Conservation (phyloP, 2,329 filamentous ascomycete genomes). For the Aspergillus thermomutatus region DNA sequence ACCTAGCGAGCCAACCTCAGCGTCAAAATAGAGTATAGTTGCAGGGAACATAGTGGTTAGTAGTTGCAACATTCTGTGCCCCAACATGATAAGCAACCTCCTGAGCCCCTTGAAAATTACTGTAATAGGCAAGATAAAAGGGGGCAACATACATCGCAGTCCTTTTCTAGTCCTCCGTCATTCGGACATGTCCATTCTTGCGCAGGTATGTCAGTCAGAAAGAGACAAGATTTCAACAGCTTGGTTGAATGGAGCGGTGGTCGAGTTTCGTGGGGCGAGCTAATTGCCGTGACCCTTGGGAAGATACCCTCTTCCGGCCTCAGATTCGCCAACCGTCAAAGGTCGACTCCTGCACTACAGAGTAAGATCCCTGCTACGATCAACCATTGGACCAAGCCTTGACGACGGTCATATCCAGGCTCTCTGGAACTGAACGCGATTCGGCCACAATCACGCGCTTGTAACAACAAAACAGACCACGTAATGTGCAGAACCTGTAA, state of each 20-base stretch:
- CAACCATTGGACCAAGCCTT: conserved; percentile 37
- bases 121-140: background rate
- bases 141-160: background rate
- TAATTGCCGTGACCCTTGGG: conserved; percentile 21
- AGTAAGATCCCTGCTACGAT: conserved; percentile 38
- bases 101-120: background rate
- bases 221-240: conserved; percentile 6
- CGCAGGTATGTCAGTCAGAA: background rate
- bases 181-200: background rate
- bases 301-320: conserved; percentile 22
- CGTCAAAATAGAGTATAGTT: background rate
- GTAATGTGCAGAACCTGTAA: background rate
- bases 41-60: background rate
- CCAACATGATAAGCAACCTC: background rate
- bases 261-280: conserved; percentile 29
- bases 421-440: conserved; percentile 29
- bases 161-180: background rate
- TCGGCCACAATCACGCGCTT: conserved; percentile 10
- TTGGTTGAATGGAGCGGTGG: conserved; percentile 17
- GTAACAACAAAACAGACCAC: conserved; percentile 15
- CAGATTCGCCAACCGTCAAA: conserved; percentile 29
- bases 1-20: background rate
- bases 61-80: background rate
- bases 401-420: conserved; percentile 30
- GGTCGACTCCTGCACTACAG: conserved; percentile 24